A percentile compares a stretch with the other conserved stretches of the same genome.
These are phyloP conservation scores for Fusarium scirpi DNA, from an alignment of 2,329 filamentous ascomycete species.

Conservation along the genomic window DNA sequence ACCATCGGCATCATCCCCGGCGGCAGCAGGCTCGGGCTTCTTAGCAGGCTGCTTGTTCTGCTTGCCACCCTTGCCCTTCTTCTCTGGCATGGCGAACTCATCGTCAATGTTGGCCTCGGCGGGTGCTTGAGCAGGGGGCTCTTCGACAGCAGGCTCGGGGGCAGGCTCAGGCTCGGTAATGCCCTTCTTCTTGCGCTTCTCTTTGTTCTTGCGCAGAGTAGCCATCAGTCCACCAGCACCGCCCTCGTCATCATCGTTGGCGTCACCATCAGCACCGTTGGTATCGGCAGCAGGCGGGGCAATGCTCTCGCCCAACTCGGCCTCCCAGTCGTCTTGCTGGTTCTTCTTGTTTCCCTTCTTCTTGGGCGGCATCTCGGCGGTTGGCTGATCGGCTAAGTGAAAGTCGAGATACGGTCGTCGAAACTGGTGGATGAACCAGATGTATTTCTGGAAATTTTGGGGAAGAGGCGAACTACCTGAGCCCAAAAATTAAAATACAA, in stretches of 20 bases:
- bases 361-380: slow-evolving; percentile 84
- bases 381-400: slow-evolving; percentile 29
- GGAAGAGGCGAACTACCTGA: slow-evolving; percentile 15
- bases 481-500: slow-evolving; percentile 23
- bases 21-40: slow-evolving; percentile 63
- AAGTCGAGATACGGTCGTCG: slow-evolving; percentile 40
- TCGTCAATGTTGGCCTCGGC: slow-evolving; percentile 86
- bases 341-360: slow-evolving; percentile 89
- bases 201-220: slow-evolving; percentile 83
- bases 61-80: slow-evolving; percentile 74
- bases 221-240: slow-evolving; percentile 79
- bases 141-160: slow-evolving; percentile 72
- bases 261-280: slow-evolving; percentile 59
- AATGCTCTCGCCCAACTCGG: slow-evolving; percentile 84
- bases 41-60: slow-evolving; percentile 55
- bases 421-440: slow-evolving; percentile 35
- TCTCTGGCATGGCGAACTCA: slow-evolving; percentile 85
- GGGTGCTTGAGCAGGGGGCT: slow-evolving; percentile 73
- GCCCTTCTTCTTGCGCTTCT: slow-evolving; percentile 92
- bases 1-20: slow-evolving; percentile 65
- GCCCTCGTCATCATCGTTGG: slow-evolving; percentile 62
- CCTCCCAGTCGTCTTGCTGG: slow-evolving; percentile 93
- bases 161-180: slow-evolving; percentile 68
- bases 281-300: slow-evolving; percentile 62
- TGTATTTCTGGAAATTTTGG: slow-evolving; percentile 31